Conservation (phyloP, 2,329 filamentous ascomycete genomes). For the Hypoxylon sp. region DNA sequence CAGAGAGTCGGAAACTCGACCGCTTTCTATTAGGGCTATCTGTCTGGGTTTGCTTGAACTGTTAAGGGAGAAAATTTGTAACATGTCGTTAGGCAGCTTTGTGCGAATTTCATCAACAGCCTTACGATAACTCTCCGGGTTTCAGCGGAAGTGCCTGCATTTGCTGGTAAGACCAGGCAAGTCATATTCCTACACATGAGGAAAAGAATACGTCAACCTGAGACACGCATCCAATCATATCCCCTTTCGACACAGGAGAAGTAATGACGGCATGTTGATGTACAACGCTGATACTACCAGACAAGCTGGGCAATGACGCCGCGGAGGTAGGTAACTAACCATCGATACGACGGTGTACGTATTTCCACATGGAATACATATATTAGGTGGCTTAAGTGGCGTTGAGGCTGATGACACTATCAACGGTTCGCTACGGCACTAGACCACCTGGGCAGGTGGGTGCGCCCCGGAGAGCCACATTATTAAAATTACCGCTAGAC, state of each 20-base stretch:
- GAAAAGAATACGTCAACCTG: not conserved
- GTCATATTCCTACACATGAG: conserved; percentile 3
- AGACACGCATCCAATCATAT: conserved; percentile 7
- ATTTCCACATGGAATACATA: conserved; percentile 35
- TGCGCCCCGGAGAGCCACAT: conserved; percentile 25
- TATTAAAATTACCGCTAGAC: conserved; percentile 28
- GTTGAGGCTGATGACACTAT: conserved; percentile 29
- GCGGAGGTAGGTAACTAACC: conserved; percentile 1
- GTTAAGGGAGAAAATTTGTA: conserved; percentile 10
- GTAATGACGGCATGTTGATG: not conserved
- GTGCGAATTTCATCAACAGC: conserved; percentile 5
- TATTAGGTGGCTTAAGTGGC: conserved; percentile 41
- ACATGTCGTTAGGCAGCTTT: conserved; percentile 1
- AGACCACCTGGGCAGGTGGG: conserved; percentile 1
- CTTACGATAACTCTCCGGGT: conserved; percentile 2
- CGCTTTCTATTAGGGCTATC: conserved; percentile 2
- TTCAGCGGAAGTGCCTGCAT: conserved; percentile 1
- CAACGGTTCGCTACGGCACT: conserved; percentile 14
- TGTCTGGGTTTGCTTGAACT: conserved; percentile 9
- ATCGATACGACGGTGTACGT: conserved; percentile 18
- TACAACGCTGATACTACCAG: not conserved
- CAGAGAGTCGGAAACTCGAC: conserved; percentile 1
- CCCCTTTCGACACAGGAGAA: not conserved
- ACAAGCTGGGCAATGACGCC: not conserved
- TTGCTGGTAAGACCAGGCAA: not conserved